phyloP scores from a whole-genome alignment of 2,329 filamentous ascomycete genomes.

The Cladosporium sphaerospermum region DNA sequence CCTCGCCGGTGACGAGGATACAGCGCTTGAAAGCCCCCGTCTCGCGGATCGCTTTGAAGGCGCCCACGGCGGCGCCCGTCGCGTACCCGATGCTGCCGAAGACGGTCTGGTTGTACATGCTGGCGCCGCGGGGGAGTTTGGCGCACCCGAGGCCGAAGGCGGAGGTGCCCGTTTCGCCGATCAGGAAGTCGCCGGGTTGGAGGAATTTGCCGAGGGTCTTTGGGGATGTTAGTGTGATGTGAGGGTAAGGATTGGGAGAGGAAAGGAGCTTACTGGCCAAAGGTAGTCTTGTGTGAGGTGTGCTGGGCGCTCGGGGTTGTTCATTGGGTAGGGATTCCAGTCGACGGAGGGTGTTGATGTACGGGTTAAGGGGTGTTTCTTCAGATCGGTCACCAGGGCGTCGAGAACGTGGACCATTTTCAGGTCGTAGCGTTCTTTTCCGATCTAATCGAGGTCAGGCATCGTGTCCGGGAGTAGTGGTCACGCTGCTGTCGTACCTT shows the following conservation, averaged over 20 bases:
- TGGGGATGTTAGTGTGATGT: background rate
- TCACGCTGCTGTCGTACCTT: conserved; percentile 29
- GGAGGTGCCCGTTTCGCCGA: conserved; percentile 25
- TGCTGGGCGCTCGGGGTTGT: conserved; percentile 16
- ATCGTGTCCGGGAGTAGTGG: background rate
- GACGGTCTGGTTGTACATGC: conserved; percentile 47
- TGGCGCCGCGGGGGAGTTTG: conserved; percentile 48
- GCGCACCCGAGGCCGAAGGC: conserved; percentile 49
- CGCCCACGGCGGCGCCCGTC: conserved; percentile 21
- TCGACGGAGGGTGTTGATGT: conserved; percentile 42
- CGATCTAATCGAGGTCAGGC: background rate
- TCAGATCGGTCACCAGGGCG: conserved; percentile 57
- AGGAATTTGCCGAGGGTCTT: conserved; percentile 17
- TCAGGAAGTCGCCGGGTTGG: conserved; percentile 19
- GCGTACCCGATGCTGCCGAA: conserved; percentile 29
- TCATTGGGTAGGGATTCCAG: conserved; percentile 36
- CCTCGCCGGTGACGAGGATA: conserved; percentile 58
- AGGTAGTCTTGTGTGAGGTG: conserved; percentile 20
- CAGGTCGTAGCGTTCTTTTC: conserved; percentile 68
- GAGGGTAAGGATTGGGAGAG: background rate
- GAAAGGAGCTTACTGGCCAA: conserved; percentile 13
- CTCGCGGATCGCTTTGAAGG: conserved; percentile 20
- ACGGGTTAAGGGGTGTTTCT: conserved; percentile 47
- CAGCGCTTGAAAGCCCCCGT: conserved; percentile 39
- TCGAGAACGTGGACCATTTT: conserved; percentile 58